phyloP scores from a whole-genome alignment of 805 yeast genomes.

The Kazachstania africana region DNA sequence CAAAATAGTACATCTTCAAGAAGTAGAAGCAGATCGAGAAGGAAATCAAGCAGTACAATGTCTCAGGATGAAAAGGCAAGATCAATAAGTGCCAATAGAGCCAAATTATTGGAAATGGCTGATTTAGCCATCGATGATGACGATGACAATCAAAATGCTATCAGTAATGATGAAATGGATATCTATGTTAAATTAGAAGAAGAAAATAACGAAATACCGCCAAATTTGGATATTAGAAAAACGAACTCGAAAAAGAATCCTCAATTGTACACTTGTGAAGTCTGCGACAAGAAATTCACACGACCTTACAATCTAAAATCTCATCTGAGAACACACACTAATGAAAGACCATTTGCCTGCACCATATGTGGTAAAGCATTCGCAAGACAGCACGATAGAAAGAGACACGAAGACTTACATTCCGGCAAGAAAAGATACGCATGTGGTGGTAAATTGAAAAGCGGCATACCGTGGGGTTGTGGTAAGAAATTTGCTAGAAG shows the following conservation, averaged over 20 bases:
- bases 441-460: constrained; percentile 53
- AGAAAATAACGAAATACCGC: no score
- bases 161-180: no score
- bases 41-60: constrained; percentile 1
- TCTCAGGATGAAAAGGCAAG: constrained; percentile 18
- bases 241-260: constrained; percentile 12
- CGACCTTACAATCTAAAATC: constrained; percentile 88
- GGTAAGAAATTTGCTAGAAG: constrained; percentile 69
- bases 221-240: no score
- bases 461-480: constrained; percentile 65
- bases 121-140: constrained; percentile 10
- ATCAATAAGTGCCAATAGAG: constrained; percentile 23
- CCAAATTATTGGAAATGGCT: constrained; percentile 21
- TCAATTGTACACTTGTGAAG: constrained; percentile 45
- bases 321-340: constrained; percentile 82
- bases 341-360: constrained; percentile 69
- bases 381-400: constrained; percentile 68
- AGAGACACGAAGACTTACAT: constrained; percentile 66
- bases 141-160: constrained; percentile 6
- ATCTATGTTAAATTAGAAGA: no score
- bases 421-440: constrained; percentile 65
- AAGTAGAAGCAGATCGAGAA: constrained; percentile 6
- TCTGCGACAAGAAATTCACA: constrained; percentile 81
- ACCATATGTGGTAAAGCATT: constrained; percentile 68
- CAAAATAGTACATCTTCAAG: constrained; percentile 10